These are phyloP conservation scores for Cystobasidium onofrii DNA, from an alignment of 768 basidiomycete species.

Conservation along the genomic window DNA sequence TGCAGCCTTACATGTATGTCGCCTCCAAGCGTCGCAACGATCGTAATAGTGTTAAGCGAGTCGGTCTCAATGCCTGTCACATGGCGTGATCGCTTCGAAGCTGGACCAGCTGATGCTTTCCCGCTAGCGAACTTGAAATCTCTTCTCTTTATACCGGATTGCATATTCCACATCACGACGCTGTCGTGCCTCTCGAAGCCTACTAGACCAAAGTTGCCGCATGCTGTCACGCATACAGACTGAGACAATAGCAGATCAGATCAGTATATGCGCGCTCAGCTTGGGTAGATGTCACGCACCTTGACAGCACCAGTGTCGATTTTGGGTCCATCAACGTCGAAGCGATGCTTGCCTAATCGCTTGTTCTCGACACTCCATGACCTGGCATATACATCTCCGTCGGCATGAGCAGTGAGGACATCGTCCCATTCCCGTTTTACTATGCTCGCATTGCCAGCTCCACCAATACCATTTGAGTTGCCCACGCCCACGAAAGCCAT, in stretches of 20 bases:
- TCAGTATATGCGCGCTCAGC: no score
- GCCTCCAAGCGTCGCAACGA: constrained; percentile 81
- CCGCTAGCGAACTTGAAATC: constrained; percentile 50
- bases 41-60: constrained; percentile 66
- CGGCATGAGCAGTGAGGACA: constrained; percentile 77
- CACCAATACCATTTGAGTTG: neutral
- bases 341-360: constrained; percentile 64
- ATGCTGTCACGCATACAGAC: constrained; percentile 79
- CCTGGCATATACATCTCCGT: constrained; percentile 64
- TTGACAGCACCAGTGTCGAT: constrained; percentile 50
- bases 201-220: constrained; percentile 88
- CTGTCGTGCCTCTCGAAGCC: constrained; percentile 65
- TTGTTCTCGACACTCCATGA: constrained; percentile 84
- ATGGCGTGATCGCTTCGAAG: constrained; percentile 51
- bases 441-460: constrained; percentile 49
- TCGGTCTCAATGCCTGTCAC: constrained; percentile 81
- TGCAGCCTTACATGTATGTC: constrained; percentile 68
- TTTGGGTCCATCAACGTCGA: constrained; percentile 46
- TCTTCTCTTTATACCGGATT: constrained; percentile 78
- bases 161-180: constrained; percentile 92
- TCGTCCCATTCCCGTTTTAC: constrained; percentile 97
- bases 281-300: constrained; percentile 49
- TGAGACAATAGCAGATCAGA: constrained; percentile 9
- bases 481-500: constrained; percentile 53
- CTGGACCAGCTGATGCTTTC: constrained; percentile 38